These are phyloP conservation scores for Daldinia loculata DNA, from an alignment of 495 filamentous ascomycete species.

Conservation along the genomic window DNA sequence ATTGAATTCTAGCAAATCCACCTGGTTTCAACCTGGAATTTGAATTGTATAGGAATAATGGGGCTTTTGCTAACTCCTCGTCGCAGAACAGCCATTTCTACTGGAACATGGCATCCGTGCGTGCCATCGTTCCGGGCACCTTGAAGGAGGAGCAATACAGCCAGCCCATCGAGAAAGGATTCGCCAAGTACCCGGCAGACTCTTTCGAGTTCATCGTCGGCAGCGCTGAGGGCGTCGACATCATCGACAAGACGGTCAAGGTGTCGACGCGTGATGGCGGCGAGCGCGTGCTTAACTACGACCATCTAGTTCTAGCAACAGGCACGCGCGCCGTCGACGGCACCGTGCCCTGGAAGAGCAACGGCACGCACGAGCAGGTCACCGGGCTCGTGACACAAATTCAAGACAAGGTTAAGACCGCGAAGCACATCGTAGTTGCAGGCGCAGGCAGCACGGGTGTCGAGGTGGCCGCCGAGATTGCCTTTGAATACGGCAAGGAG, in stretches of 20 bases:
- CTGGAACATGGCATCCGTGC: constrained; percentile 65
- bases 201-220: constrained; percentile 56
- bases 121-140: constrained; percentile 60
- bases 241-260: constrained; percentile 42
- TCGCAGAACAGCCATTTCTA: constrained; percentile 62
- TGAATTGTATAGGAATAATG: background rate
- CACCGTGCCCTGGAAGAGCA: constrained; percentile 55
- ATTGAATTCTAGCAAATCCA: constrained; percentile 13
- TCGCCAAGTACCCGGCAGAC: constrained; percentile 51
- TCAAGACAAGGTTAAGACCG: constrained; percentile 44
- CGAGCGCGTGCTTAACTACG: constrained; percentile 43
- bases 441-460: constrained; percentile 56
- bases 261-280: constrained; percentile 27
- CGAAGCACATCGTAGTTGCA: constrained; percentile 55
- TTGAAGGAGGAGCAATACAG: constrained; percentile 59
- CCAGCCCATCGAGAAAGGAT: constrained; percentile 52
- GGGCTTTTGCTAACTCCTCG: constrained; percentile 30
- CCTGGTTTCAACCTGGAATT: constrained; percentile 36
- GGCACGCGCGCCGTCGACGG: constrained; percentile 42
- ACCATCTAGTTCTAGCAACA: constrained; percentile 48
- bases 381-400: constrained; percentile 41
- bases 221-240: constrained; percentile 49
- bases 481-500: constrained; percentile 54
- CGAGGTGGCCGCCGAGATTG: constrained; percentile 55
- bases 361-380: constrained; percentile 49